A percentile compares a stretch with the other conserved stretches of the same genome.
phyloP scores from a whole-genome alignment of 768 basidiomycete genomes.

The Pulveroboletus sp. region DNA sequence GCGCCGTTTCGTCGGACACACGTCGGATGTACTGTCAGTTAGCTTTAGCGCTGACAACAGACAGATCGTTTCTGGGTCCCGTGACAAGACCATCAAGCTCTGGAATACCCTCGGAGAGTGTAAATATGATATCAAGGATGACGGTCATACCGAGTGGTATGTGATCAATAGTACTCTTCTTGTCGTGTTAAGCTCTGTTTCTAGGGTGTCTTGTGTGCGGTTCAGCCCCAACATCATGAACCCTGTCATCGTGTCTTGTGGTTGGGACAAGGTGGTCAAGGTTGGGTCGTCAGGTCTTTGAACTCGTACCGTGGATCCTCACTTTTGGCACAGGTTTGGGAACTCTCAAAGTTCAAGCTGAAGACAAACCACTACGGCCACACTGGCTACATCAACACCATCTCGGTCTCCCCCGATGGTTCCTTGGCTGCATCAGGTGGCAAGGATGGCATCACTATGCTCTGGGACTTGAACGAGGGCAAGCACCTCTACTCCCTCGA shows the following conservation, averaged over 20 bases:
- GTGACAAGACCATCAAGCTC: constrained; percentile 96
- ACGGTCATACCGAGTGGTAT: constrained; percentile 94
- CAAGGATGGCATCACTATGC: constrained; percentile 99
- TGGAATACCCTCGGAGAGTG: constrained; percentile 99
- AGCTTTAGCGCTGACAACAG: constrained; percentile 99
- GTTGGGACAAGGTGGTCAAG: constrained; percentile 99
- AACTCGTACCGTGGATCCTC: constrained; percentile 3
- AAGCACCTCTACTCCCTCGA: constrained; percentile 99
- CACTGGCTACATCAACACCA: constrained; percentile 98
- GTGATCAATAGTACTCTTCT: constrained; percentile 1
- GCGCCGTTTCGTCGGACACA: constrained; percentile 97
- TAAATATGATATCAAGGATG: constrained; percentile 99
- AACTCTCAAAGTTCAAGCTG: constrained; percentile 99
- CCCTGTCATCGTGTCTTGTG: constrained; percentile 97
- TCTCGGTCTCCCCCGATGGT: constrained; percentile 98
- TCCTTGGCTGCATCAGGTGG: constrained; percentile 98
- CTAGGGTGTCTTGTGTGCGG: constrained; percentile 96
- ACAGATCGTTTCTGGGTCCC: constrained; percentile 97
- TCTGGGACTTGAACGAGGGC: constrained; percentile 99
- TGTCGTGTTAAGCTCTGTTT: neutral
- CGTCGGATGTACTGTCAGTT: constrained; percentile 95
- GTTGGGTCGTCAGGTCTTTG: constrained; percentile 43
- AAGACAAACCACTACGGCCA: constrained; percentile 99
- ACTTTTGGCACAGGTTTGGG: constrained; percentile 83
- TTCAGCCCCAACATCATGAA: constrained; percentile 98